Conservation (phyloP, 495 filamentous ascomycete species). For the Hyaloscypha variabilis region DNA sequence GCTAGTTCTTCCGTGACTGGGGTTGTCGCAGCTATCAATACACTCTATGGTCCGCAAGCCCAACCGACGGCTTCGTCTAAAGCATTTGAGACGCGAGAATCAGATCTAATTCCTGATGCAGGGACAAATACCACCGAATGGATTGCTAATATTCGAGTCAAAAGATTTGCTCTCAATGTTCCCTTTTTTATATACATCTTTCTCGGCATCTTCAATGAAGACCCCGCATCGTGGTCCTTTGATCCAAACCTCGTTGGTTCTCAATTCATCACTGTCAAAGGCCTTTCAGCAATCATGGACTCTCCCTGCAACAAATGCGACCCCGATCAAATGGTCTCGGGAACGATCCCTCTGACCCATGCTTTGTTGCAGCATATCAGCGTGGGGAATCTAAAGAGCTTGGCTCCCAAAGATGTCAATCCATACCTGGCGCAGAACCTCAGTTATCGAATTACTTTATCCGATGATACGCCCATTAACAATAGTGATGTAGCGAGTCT, state of each 20-base stretch:
- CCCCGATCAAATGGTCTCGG: constrained; percentile 41
- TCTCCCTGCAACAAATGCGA: constrained; percentile 12
- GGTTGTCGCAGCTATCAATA: constrained; percentile 52
- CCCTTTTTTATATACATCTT: constrained; percentile 65
- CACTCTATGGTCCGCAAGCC: constrained; percentile 47
- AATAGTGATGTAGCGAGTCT: constrained; percentile 35
- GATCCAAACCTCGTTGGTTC: constrained; percentile 55
- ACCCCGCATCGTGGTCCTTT: constrained; percentile 44
- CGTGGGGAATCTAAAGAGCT: constrained; percentile 41
- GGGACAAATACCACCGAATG: constrained; percentile 52
- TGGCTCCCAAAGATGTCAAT: constrained; percentile 45
- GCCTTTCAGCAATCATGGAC: constrained; percentile 33
- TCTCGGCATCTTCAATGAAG: constrained; percentile 47
- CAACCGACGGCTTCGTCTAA: too few relatives aligned
- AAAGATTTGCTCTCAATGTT: constrained; percentile 52
- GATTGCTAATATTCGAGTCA: constrained; percentile 59
- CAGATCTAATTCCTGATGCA: constrained; percentile 21
- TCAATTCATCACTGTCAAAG: constrained; percentile 49
- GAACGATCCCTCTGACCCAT: constrained; percentile 59
- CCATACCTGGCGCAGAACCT: constrained; percentile 51
- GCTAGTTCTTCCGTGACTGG: constrained; percentile 30
- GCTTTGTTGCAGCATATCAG: constrained; percentile 47
- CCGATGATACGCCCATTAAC: constrained; percentile 26
- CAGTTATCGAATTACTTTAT: constrained; percentile 37
- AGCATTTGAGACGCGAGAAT: constrained; percentile 27